Evolutionary conservation across 2,329 filamentous ascomycete species (phyloP).

Genomic region (Pseudogymnoascus sp.): DNA sequence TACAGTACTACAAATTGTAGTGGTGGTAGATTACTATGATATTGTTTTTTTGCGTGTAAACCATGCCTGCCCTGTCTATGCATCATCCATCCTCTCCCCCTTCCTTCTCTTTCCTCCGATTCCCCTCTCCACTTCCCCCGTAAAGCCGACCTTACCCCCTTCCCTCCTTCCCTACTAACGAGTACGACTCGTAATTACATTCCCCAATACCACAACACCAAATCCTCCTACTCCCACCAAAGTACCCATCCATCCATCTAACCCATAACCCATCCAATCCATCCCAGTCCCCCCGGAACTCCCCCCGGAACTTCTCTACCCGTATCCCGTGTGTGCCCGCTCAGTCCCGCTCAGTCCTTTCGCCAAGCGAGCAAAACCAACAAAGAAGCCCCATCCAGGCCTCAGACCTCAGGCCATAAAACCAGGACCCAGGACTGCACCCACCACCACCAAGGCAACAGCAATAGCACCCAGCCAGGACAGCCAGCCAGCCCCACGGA

Average conservation of each 20-base stretch:
- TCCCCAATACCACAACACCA: neutral
- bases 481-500: too few species aligned
- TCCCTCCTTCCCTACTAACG: neutral
- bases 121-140: neutral
- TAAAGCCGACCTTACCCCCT: neutral
- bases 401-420: neutral
- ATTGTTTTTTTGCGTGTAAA: too few species aligned
- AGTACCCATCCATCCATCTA: neutral
- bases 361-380: neutral
- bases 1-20: too few species aligned
- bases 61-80: neutral
- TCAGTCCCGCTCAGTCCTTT: neutral
- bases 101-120: neutral
- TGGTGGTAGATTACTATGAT: too few species aligned
- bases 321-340: neutral
- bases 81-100: neutral
- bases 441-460: too few species aligned
- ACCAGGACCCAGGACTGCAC: too few species aligned
- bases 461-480: too few species aligned
- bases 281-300: neutral
- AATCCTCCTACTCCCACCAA: neutral
- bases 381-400: neutral
- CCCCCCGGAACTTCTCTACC: neutral
- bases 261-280: neutral
- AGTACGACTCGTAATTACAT: neutral